phyloP scores from a whole-genome alignment of 495 filamentous ascomycete genomes.

The Podospora pseudopauciseta region DNA sequence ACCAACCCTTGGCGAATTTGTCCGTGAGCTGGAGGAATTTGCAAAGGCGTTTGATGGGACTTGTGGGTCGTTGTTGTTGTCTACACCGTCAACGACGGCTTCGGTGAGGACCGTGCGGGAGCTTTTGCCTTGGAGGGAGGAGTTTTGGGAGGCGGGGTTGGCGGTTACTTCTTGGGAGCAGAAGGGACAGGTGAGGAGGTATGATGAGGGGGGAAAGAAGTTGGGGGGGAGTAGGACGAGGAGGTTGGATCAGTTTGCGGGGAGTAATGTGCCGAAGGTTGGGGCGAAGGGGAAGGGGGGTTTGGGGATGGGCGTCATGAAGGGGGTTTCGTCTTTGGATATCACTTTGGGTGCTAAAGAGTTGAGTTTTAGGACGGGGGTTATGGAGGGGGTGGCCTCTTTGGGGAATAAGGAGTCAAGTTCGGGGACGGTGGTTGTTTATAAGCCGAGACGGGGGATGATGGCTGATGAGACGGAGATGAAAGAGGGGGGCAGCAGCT shows the following conservation, averaged over 20 bases:
- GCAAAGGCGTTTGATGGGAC: constrained; percentile 25
- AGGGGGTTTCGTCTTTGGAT: no score
- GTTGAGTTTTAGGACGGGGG: no score
- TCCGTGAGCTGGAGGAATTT: constrained; percentile 42
- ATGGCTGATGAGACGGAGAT: constrained; percentile 8
- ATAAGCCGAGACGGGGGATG: not conserved
- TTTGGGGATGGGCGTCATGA: no score
- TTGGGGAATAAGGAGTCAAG: constrained; percentile 17
- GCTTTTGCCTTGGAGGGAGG: constrained; percentile 41
- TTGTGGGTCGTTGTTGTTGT: constrained; percentile 18
- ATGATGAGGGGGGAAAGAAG: constrained; percentile 5
- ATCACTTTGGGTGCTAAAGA: no score
- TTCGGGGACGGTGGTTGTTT: constrained; percentile 19
- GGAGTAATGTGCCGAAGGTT: no score
- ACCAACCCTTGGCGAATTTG: constrained; percentile 39
- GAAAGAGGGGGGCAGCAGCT: constrained; percentile 1
- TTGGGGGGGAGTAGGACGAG: not conserved
- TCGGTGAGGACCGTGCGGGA: constrained; percentile 46
- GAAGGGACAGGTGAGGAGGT: constrained; percentile 2
- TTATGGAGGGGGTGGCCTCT: not conserved
- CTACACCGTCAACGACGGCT: constrained; percentile 29
- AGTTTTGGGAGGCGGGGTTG: constrained; percentile 47
- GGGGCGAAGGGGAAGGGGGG: no score
- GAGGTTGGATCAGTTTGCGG: constrained; percentile 1
- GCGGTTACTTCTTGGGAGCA: constrained; percentile 50